Conservation (phyloP, 2,329 filamentous ascomycete genomes). For the Coleophoma eucalyptorum region DNA sequence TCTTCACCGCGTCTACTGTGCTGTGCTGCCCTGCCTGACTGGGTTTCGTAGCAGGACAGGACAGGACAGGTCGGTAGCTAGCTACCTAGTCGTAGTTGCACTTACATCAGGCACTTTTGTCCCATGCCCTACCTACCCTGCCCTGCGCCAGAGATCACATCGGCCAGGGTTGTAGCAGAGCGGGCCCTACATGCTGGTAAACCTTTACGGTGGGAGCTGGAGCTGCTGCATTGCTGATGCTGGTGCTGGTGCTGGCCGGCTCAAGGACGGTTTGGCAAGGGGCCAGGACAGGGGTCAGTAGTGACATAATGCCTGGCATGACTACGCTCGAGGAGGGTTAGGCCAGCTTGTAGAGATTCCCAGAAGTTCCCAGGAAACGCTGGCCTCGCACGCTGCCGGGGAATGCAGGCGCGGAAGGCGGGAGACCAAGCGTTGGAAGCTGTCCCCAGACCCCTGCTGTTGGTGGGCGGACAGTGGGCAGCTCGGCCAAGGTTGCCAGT, state of each 20-base stretch:
- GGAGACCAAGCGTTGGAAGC: slow-evolving; percentile 14
- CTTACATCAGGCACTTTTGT: background rate
- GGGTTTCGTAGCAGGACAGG: too few relatives aligned
- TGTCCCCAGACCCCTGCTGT: slow-evolving; percentile 12
- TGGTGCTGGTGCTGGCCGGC: too few relatives aligned
- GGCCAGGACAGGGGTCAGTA: slow-evolving; percentile 6
- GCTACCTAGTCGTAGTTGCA: too few relatives aligned
- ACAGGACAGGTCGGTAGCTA: too few relatives aligned
- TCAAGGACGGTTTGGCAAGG: slow-evolving; percentile 13
- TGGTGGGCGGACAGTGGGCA: slow-evolving; percentile 8
- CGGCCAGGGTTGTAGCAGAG: slow-evolving; percentile 14
- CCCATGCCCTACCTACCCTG: background rate
- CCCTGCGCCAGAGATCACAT: background rate
- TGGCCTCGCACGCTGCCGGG: slow-evolving; percentile 2
- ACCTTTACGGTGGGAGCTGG: slow-evolving; percentile 1
- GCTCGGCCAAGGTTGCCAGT: too few relatives aligned
- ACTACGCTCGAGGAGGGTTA: slow-evolving; percentile 5
- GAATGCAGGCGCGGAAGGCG: slow-evolving; percentile 18
- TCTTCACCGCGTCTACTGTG: slow-evolving; percentile 12
- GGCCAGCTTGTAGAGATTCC: background rate
- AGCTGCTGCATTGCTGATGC: slow-evolving; percentile 15
- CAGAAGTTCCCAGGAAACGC: slow-evolving; percentile 12
- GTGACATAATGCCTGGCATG: slow-evolving; percentile 14
- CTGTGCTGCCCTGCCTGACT: too few relatives aligned
- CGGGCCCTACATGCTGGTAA: slow-evolving; percentile 11